A percentile compares a stretch with the other conserved stretches of the same genome.
phyloP scores from a whole-genome alignment of 176 grass and related monocot species.

The Triticum dicoccoides region DNA sequence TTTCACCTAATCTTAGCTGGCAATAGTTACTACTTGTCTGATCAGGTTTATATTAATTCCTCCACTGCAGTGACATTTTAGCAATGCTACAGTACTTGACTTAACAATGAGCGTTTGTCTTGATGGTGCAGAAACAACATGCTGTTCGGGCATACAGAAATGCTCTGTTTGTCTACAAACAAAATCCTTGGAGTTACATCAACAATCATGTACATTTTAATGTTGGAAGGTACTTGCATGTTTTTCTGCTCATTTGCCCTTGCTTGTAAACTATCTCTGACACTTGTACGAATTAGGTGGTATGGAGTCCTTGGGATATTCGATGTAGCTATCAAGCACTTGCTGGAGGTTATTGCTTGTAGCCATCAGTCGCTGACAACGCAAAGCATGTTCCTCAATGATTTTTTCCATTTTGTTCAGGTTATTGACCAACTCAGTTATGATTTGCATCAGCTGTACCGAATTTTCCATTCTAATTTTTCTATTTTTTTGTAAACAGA shows the following conservation, averaged over 20 bases:
- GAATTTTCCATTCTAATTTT: constrained; percentile 32
- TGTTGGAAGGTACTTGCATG: constrained; percentile 73
- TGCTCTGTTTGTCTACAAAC: constrained; percentile 88
- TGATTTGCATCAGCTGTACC: constrained; percentile 14
- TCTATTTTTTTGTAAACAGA: constrained; percentile 44
- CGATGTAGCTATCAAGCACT: constrained; percentile 90
- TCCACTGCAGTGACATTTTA: constrained; percentile 8
- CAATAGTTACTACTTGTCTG: constrained; percentile 80
- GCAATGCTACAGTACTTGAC: constrained; percentile 8
- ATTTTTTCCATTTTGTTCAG: constrained; percentile 98
- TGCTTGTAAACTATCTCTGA: constrained; percentile 27
- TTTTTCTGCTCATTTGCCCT: constrained; percentile 25
- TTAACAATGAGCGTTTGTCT: constrained; percentile 22
- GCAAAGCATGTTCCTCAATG: constrained; percentile 82
- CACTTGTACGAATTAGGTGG: constrained; percentile 62
- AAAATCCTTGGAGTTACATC: constrained; percentile 96
- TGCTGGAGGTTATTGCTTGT: constrained; percentile 92
- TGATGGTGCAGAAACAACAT: constrained; percentile 79
- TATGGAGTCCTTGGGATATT: constrained; percentile 89
- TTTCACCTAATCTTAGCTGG: constrained; percentile 98
- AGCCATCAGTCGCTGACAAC: constrained; percentile 78
- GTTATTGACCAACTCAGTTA: constrained; percentile 30
- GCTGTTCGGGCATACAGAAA: constrained; percentile 87
- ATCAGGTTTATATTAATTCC: constrained; percentile 65
- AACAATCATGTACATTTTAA: constrained; percentile 99